phyloP scores from a whole-genome alignment of 352 stramenopile species.

The Phytophthora melonis region DNA sequence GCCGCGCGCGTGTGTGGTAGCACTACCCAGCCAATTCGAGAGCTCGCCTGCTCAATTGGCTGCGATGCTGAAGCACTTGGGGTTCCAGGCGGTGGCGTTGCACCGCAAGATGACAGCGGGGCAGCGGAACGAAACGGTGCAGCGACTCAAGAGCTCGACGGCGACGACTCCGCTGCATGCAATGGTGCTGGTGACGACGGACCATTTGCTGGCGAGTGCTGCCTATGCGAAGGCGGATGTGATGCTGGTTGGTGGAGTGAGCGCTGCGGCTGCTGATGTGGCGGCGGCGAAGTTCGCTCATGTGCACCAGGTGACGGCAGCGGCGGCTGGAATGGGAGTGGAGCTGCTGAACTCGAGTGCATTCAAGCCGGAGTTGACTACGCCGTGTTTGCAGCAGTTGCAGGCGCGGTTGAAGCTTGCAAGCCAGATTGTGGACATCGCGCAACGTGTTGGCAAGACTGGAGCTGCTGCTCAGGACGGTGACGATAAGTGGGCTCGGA shows the following conservation, averaged over 20 bases:
- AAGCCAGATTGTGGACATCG: constrained; percentile 60
- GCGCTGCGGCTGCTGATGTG: constrained; percentile 13
- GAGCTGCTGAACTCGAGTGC: constrained; percentile 14
- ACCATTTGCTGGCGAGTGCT: constrained; percentile 57
- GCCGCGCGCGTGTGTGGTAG: constrained; percentile 57
- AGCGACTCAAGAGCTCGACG: constrained; percentile 43
- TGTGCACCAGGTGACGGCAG: constrained; percentile 33
- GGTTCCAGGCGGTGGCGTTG: constrained; percentile 66
- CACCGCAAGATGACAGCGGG: constrained; percentile 74
- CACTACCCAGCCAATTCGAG: constrained; percentile 49
- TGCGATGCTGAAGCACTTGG: constrained; percentile 60
- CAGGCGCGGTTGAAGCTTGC: constrained; percentile 65
- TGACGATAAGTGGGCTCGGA: constrained; percentile 69
- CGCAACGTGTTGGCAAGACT: constrained; percentile 48
- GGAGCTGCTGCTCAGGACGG: constrained; percentile 30
- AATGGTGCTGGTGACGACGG: constrained; percentile 67
- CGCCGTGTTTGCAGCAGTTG: constrained; percentile 51
- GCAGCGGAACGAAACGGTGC: constrained; percentile 63
- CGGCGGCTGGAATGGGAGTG: constrained; percentile 16
- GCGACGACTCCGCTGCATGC: constrained; percentile 23
- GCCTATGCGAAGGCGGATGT: constrained; percentile 45
- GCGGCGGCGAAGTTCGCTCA: constrained; percentile 51
- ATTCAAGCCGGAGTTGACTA: constrained; percentile 43
- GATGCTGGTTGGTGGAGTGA: constrained; percentile 42
- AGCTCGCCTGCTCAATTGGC: constrained; percentile 45